A percentile compares a stretch with the other conserved stretches of the same genome.
phyloP scores from a whole-genome alignment of 1,139 yeast genomes.

The Candida dubliniensis region DNA sequence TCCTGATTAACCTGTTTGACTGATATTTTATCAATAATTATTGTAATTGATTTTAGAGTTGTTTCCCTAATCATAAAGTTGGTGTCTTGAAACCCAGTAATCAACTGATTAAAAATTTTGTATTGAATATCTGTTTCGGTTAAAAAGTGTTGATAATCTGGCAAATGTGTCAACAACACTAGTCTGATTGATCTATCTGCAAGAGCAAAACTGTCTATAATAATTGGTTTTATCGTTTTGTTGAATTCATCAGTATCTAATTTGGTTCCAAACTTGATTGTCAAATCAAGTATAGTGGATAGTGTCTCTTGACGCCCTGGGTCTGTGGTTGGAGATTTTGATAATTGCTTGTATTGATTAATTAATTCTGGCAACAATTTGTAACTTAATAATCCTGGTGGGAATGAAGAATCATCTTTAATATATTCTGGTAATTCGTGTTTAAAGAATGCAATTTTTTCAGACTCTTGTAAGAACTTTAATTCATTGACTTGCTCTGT shows the following conservation, averaged over 20 bases:
- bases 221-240: slow-evolving; percentile 57
- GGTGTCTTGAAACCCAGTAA: slow-evolving; percentile 83
- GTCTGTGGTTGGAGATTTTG: slow-evolving; percentile 25
- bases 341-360: slow-evolving; percentile 29
- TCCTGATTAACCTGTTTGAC: slow-evolving; percentile 88
- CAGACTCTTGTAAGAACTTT: slow-evolving; percentile 47
- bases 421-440: slow-evolving; percentile 37
- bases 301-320: slow-evolving; percentile 39
- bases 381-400: slow-evolving; percentile 62
- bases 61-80: slow-evolving; percentile 79
- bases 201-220: slow-evolving; percentile 60
- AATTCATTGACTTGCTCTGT: slow-evolving; percentile 54
- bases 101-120: slow-evolving; percentile 64
- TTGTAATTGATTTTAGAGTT: slow-evolving; percentile 69
- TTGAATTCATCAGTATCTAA: slow-evolving; percentile 42
- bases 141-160: slow-evolving; percentile 52
- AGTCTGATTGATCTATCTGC: slow-evolving; percentile 79
- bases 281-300: slow-evolving; percentile 46
- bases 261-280: slow-evolving; percentile 45
- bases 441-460: slow-evolving; percentile 55
- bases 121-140: slow-evolving; percentile 65
- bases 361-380: slow-evolving; percentile 70
- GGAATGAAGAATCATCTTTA: slow-evolving; percentile 31
- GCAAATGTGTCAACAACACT: slow-evolving; percentile 62
- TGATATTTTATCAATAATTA: slow-evolving; percentile 64